Conservation (phyloP, 768 basidiomycete species). For the Podaxis carcinomalis region DNA sequence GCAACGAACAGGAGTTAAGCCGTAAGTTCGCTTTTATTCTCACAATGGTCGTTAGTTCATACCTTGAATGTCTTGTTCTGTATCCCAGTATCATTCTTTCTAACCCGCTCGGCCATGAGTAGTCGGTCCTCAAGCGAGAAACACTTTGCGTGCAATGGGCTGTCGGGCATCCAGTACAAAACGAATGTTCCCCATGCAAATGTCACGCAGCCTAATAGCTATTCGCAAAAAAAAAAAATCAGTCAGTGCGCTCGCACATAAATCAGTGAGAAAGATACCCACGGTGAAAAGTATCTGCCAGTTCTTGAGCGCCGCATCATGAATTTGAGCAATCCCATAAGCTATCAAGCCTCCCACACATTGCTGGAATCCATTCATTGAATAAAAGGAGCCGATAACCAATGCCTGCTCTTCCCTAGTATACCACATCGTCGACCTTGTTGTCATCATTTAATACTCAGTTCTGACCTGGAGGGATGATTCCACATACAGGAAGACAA, state of each 20-base stretch:
- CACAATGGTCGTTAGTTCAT: neutral
- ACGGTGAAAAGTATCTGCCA: conserved; percentile 48
- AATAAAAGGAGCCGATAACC: conserved; percentile 40
- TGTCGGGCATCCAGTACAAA: conserved; percentile 46
- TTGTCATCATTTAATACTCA: conserved; percentile 8
- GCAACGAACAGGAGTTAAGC: neutral
- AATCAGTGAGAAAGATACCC: conserved; percentile 1
- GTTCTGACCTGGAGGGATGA: neutral
- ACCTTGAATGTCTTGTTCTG: conserved; percentile 49
- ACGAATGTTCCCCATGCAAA: conserved; percentile 46
- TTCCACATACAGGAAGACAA: conserved; percentile 35
- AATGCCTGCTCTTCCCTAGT: conserved; percentile 46
- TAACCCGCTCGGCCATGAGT: conserved; percentile 44
- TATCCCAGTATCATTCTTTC: conserved; percentile 49
- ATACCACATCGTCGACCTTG: conserved; percentile 49
- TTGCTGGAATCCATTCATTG: conserved; percentile 45
- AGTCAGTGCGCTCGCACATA: neutral
- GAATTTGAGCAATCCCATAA: conserved; percentile 44
- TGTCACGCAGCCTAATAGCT: conserved; percentile 41
- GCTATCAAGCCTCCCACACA: conserved; percentile 46
- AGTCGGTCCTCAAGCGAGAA: conserved; percentile 43
- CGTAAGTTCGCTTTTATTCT: neutral
- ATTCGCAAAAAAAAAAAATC: conserved; percentile 10
- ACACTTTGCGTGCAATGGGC: conserved; percentile 43
- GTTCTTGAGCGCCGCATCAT: conserved; percentile 36